phyloP scores from a whole-genome alignment of 129 eudicot species.

The Artemisia argyi region DNA sequence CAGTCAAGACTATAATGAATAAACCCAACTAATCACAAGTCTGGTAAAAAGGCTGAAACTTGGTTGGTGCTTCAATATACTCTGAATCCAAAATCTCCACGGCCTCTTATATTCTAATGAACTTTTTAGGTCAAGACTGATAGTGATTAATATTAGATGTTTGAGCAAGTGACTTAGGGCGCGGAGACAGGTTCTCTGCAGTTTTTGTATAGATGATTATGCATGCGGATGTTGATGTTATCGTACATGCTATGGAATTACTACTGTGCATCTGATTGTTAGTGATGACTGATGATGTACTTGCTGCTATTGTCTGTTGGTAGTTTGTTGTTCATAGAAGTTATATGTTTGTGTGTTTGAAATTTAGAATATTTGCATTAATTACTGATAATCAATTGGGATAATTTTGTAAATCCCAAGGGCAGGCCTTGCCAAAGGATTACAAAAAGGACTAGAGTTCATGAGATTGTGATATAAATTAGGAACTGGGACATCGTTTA shows the following conservation, averaged over 20 bases:
- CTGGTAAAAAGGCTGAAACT: neutral
- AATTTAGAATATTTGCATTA: neutral
- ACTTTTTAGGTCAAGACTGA: slow-evolving; percentile 4
- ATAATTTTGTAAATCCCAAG: too few species aligned
- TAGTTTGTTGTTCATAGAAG: too few species aligned
- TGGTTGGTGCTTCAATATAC: neutral
- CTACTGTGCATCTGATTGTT: neutral
- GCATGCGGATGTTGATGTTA: slow-evolving; percentile 10
- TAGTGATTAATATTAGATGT: neutral
- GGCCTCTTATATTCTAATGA: slow-evolving; percentile 2
- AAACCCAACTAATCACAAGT: neutral
- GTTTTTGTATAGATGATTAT: slow-evolving; percentile 10
- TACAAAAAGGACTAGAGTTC: too few species aligned
- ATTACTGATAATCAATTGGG: too few species aligned
- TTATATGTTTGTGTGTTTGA: neutral
- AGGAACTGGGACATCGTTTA: too few species aligned
- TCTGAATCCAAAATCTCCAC: neutral
- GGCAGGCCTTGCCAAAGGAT: too few species aligned
- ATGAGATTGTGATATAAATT: too few species aligned
- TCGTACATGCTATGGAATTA: slow-evolving; percentile 4
- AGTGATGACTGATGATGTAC: slow-evolving; percentile 7
- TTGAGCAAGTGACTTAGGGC: neutral
- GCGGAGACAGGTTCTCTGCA: slow-evolving; percentile 2
- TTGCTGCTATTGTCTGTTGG: neutral
- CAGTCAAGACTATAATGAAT: slow-evolving; percentile 52